These are phyloP conservation scores for Chlamydomonas incerta DNA, from an alignment of 139 green algal genomes.

Conservation along the genomic window DNA sequence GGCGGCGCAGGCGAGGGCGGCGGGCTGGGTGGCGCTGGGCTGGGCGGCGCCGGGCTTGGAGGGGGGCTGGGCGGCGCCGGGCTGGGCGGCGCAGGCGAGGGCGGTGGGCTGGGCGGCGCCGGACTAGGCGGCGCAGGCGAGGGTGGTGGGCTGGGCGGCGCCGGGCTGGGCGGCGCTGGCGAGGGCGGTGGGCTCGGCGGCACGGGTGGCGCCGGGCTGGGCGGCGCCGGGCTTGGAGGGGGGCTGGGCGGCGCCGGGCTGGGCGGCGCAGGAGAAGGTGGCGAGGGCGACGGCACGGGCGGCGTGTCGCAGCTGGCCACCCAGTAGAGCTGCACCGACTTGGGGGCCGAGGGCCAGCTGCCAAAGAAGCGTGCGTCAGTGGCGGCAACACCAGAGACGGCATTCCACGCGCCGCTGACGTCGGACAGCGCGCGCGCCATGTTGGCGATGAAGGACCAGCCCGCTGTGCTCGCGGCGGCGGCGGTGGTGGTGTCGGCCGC, in stretches of 20 bases:
- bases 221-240: too few species aligned
- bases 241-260: too few species aligned
- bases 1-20: too few species aligned
- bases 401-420: not conserved
- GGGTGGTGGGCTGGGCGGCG: too few species aligned
- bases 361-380: not conserved
- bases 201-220: too few species aligned
- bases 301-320: not conserved
- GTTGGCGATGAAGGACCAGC: not conserved
- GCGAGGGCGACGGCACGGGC: too few species aligned
- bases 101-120: not conserved
- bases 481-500: not conserved
- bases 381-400: not conserved
- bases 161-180: not conserved
- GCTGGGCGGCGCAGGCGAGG: not conserved
- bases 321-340: slow-evolving; percentile 24
- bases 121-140: not conserved
- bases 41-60: too few species aligned
- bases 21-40: not conserved
- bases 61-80: too few species aligned
- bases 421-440: not conserved
- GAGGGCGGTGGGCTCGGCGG: not conserved
- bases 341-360: slow-evolving; percentile 6
- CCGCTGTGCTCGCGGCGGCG: not conserved
- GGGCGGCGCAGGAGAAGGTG: too few species aligned